phyloP scores from a whole-genome alignment of 1,284 basidiomycete genomes.

The Ustilago hordei region DNA sequence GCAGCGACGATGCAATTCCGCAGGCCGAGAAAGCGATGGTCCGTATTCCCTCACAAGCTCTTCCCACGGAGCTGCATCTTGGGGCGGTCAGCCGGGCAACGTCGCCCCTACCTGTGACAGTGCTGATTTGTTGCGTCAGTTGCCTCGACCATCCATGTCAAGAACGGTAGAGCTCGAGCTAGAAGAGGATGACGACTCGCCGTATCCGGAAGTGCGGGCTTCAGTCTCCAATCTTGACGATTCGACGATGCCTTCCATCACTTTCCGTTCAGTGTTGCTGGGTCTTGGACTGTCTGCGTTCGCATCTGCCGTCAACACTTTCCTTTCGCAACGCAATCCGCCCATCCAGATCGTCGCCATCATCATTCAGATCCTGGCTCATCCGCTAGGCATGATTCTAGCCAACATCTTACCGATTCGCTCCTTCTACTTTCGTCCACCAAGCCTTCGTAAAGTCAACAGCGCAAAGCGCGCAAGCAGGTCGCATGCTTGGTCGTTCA shows the following conservation, averaged over 20 bases:
- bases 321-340: constrained; percentile 61
- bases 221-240: constrained; percentile 66
- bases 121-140: constrained; percentile 17
- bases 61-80: constrained; percentile 6
- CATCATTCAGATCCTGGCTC: constrained; percentile 54
- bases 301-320: constrained; percentile 57
- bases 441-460: constrained; percentile 2
- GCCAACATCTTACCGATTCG: constrained; percentile 52
- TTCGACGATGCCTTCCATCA: constrained; percentile 58
- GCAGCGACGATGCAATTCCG: constrained; percentile 14
- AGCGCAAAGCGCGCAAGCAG: background rate
- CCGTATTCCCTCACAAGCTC: constrained; percentile 12
- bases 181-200: constrained; percentile 60
- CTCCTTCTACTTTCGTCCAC: constrained; percentile 28
- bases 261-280: constrained; percentile 59
- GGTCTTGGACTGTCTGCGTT: constrained; percentile 55
- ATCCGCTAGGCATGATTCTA: constrained; percentile 54
- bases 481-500: constrained; percentile 41
- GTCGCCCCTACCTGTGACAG: constrained; percentile 26
- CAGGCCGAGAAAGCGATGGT: constrained; percentile 13
- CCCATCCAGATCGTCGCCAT: constrained; percentile 56
- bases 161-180: constrained; percentile 42
- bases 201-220: constrained; percentile 63
- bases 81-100: constrained; percentile 9
- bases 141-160: constrained; percentile 16